Evolutionary conservation across 2,329 filamentous ascomycete species (phyloP).

Genomic region (Aschersonia sp.): DNA sequence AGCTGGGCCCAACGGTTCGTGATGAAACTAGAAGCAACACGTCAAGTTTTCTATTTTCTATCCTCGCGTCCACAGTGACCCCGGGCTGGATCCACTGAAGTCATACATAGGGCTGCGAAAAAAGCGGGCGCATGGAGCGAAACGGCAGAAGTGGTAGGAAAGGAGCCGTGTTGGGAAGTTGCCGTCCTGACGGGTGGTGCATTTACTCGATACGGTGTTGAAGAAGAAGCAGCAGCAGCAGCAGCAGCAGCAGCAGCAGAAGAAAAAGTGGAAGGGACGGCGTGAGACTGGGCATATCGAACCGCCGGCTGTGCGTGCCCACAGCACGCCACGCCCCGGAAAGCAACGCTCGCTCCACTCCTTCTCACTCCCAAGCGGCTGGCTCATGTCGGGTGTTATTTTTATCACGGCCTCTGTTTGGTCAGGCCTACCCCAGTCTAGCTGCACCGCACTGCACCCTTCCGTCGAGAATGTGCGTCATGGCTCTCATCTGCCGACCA

Average conservation of each 20-base stretch:
- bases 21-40: not conserved
- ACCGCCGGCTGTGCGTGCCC: not conserved
- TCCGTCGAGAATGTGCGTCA: conserved; percentile 13
- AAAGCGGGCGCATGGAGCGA: not conserved
- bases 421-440: conserved; percentile 4
- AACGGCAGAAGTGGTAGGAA: not conserved
- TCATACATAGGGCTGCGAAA: not conserved
- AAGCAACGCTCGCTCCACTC: not conserved
- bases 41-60: not conserved
- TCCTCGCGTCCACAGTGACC: not conserved
- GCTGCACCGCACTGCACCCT: conserved; percentile 2
- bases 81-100: not conserved
- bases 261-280: not conserved
- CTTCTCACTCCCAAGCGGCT: not conserved
- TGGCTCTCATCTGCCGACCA: conserved; percentile 2
- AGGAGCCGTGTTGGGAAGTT: not conserved
- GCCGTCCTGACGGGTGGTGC: not conserved
- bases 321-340: not conserved
- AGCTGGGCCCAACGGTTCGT: not conserved
- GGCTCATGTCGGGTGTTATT: conserved; percentile 12
- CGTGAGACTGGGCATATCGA: not conserved
- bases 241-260: too few species aligned
- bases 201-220: conserved; percentile 3
- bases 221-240: not conserved
- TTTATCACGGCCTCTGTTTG: conserved; percentile 9